Conservation (phyloP, 371 early-diverging fungal genomes). For the Mortierella sp. region DNA sequence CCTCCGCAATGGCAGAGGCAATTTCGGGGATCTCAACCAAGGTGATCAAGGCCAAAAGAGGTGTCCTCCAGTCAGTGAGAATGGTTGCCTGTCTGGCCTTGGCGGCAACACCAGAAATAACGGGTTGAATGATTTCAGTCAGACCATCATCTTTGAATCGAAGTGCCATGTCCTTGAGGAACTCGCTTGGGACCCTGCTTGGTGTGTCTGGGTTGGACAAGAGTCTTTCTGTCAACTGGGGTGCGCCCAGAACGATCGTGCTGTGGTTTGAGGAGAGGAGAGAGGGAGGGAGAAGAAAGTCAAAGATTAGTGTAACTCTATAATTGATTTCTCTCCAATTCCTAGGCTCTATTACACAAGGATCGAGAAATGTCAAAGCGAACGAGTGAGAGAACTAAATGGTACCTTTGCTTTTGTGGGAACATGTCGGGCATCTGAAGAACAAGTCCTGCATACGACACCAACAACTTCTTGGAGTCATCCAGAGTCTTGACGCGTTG, state of each 20-base stretch:
- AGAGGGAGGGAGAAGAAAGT: background rate
- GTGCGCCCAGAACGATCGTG: conserved; percentile 51
- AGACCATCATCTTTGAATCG: conserved; percentile 73
- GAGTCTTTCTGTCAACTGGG: conserved; percentile 59
- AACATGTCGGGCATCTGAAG: conserved; percentile 91
- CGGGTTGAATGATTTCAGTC: conserved; percentile 66
- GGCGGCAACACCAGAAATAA: conserved; percentile 58
- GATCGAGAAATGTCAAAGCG: conserved; percentile 3
- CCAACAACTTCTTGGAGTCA: conserved; percentile 62
- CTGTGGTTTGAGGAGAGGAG: conserved; percentile 6
- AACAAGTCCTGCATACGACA: conserved; percentile 88
- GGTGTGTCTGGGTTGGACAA: conserved; percentile 59
- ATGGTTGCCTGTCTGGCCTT: conserved; percentile 59
- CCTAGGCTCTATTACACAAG: too few species aligned
- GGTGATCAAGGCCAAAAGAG: conserved; percentile 58
- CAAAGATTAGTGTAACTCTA: background rate
- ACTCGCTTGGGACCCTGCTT: conserved; percentile 62
- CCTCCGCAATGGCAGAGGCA: conserved; percentile 64
- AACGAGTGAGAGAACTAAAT: too few species aligned
- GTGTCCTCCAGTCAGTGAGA: conserved; percentile 65
- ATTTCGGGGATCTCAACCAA: conserved; percentile 64
- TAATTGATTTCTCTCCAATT: background rate
- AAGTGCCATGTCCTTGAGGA: conserved; percentile 57
- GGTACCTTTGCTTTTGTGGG: conserved; percentile 77
- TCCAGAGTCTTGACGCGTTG: conserved; percentile 71